Evolutionary conservation across 495 filamentous ascomycete genomes (phyloP).

Genomic region (Hyaloscypha finlandica): DNA sequence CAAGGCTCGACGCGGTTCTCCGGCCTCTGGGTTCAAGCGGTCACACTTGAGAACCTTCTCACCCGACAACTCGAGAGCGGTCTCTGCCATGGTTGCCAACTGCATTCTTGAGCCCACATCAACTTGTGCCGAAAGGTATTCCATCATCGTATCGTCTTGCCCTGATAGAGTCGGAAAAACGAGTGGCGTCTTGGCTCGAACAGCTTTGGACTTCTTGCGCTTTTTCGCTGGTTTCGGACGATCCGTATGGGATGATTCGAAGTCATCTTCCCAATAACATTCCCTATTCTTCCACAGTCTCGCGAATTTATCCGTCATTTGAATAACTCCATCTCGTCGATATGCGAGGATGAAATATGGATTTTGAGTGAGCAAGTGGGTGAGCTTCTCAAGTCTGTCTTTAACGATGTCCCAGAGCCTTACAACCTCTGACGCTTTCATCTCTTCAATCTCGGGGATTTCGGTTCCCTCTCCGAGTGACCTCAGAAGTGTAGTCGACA

Average conservation of each 20-base stretch:
- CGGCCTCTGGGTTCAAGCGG: background rate
- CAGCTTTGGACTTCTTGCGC: background rate
- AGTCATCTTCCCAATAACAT: background rate
- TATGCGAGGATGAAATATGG: background rate
- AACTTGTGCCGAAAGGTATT: background rate
- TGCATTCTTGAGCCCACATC: background rate
- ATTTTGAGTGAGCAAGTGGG: background rate
- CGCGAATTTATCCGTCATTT: background rate
- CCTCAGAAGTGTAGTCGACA: background rate
- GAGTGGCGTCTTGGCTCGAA: background rate
- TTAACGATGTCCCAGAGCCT: background rate
- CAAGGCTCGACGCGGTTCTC: too few species aligned
- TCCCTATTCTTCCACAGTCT: background rate
- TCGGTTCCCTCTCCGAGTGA: background rate
- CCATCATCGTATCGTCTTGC: background rate
- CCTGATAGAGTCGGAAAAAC: background rate
- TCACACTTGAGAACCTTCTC: background rate
- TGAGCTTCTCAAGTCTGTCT: background rate
- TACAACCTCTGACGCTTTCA: background rate
- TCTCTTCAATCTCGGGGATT: background rate
- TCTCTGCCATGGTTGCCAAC: background rate
- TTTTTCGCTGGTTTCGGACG: background rate
- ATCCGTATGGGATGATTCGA: too few species aligned
- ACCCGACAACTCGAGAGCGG: background rate
- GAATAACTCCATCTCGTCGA: background rate